Conservation (phyloP, 306 rosid genomes). For the Alnus glutinosa region DNA sequence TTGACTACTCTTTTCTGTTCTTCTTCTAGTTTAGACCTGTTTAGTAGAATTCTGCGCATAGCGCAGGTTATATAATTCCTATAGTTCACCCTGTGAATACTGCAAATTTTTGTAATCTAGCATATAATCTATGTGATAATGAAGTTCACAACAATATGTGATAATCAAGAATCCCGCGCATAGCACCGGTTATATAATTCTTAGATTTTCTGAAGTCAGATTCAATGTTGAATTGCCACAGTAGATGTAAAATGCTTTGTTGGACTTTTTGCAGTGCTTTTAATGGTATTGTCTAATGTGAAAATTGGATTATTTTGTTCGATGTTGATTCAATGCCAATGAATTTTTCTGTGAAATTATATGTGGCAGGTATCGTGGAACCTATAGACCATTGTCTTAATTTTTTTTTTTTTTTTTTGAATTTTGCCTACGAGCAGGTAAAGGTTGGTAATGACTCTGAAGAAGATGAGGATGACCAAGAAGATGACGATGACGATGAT, state of each 20-base stretch:
- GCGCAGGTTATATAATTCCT: too few relatives aligned
- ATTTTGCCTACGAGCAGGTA: constrained; percentile 41
- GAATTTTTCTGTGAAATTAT: neutral
- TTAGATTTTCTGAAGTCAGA: neutral
- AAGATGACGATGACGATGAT: constrained; percentile 50
- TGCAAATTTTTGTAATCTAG: too few relatives aligned
- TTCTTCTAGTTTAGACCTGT: neutral
- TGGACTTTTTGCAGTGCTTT: neutral
- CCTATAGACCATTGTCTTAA: neutral
- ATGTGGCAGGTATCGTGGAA: neutral
- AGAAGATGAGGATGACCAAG: constrained; percentile 58
- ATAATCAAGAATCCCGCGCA: too few relatives aligned
- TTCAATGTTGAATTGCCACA: neutral
- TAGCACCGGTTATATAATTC: neutral
- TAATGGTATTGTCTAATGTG: neutral
- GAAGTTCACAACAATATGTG: too few relatives aligned
- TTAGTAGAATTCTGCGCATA: neutral
- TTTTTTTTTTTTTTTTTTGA: neutral
- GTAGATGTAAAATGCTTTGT: neutral
- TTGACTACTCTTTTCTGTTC: neutral
- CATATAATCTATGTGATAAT: too few relatives aligned
- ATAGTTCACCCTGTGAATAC: too few relatives aligned
- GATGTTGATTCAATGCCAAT: neutral
- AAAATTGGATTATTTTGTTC: neutral
- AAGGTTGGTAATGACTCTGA: constrained; percentile 66